Percentiles rank a stretch among this genome's conserved stretches.
Evolutionary conservation across 2,329 filamentous ascomycete genomes (phyloP).

Genomic region (Stachybotrys chlorohalonatus): DNA sequence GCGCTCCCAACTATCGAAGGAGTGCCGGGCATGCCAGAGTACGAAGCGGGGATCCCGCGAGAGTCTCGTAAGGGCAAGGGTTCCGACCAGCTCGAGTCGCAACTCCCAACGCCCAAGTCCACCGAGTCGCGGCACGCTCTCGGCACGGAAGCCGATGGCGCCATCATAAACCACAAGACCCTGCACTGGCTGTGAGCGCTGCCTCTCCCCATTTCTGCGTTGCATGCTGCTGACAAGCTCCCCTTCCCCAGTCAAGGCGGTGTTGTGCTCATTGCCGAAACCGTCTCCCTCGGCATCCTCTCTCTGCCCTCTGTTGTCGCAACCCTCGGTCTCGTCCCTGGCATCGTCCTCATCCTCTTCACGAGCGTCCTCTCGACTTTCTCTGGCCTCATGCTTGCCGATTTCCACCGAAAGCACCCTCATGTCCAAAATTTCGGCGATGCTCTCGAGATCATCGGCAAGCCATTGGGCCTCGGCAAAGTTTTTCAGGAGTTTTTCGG

Average conservation of each 20-base stretch:
- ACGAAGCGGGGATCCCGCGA: too few species aligned
- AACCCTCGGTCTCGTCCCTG: slow-evolving; percentile 60
- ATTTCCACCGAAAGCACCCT: slow-evolving; percentile 63
- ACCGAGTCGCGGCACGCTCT: background rate
- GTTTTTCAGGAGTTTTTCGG: slow-evolving; percentile 52
- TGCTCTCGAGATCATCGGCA: slow-evolving; percentile 48
- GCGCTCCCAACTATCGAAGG: too few species aligned
- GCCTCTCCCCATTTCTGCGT: background rate
- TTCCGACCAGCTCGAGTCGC: too few species aligned
- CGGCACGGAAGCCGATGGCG: slow-evolving; percentile 5
- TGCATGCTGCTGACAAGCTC: background rate
- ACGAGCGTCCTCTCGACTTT: slow-evolving; percentile 60
- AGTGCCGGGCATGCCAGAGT: too few species aligned
- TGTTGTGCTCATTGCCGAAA: slow-evolving; percentile 33
- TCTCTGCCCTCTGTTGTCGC: slow-evolving; percentile 70
- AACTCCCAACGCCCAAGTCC: background rate
- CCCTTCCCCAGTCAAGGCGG: slow-evolving; percentile 29
- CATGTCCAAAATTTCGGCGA: slow-evolving; percentile 60
- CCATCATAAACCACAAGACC: slow-evolving; percentile 26
- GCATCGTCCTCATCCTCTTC: slow-evolving; percentile 62
- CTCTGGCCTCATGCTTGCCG: slow-evolving; percentile 44
- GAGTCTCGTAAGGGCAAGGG: too few species aligned
- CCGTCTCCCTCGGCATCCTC: slow-evolving; percentile 45
- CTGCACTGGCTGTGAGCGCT: slow-evolving; percentile 26
- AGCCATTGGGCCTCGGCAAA: slow-evolving; percentile 35